phyloP scores from a whole-genome alignment of 2,329 filamentous ascomycete genomes.

The Penicillium sp. region DNA sequence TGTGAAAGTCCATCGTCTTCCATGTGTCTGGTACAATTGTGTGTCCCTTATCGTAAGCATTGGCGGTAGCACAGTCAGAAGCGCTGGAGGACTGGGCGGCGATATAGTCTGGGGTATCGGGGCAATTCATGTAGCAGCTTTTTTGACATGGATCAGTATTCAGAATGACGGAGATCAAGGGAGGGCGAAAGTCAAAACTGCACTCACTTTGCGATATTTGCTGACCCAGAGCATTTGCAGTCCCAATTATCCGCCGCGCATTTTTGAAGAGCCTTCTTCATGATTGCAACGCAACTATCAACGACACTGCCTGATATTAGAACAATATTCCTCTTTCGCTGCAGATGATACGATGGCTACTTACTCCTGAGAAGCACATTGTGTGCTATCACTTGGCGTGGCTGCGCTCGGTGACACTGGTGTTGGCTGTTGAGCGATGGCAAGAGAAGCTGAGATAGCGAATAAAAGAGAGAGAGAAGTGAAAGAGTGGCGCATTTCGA shows the following conservation, averaged over 20 bases:
- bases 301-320: conserved; percentile 20
- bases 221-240: conserved; percentile 24
- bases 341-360: background rate
- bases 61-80: conserved; percentile 23
- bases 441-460: conserved; percentile 4
- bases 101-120: conserved; percentile 16
- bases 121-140: conserved; percentile 26
- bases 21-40: conserved; percentile 18
- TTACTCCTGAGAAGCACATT: conserved; percentile 19
- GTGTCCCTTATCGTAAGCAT: conserved; percentile 21
- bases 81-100: conserved; percentile 19
- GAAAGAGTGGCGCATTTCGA: conserved; percentile 7
- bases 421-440: conserved; percentile 12
- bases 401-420: conserved; percentile 4
- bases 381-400: conserved; percentile 1
- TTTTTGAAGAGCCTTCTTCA: conserved; percentile 15
- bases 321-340: background rate
- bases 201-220: conserved; percentile 27
- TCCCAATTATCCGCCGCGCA: conserved; percentile 22
- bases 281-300: conserved; percentile 18
- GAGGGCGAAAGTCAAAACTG: too few species aligned
- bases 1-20: conserved; percentile 4
- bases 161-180: too few species aligned
- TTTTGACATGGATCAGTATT: background rate
- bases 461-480: conserved; percentile 7